These are phyloP conservation scores for Urochloa ruziziensis DNA, from an alignment of 176 grass and related monocot genomes.

Conservation along the genomic window DNA sequence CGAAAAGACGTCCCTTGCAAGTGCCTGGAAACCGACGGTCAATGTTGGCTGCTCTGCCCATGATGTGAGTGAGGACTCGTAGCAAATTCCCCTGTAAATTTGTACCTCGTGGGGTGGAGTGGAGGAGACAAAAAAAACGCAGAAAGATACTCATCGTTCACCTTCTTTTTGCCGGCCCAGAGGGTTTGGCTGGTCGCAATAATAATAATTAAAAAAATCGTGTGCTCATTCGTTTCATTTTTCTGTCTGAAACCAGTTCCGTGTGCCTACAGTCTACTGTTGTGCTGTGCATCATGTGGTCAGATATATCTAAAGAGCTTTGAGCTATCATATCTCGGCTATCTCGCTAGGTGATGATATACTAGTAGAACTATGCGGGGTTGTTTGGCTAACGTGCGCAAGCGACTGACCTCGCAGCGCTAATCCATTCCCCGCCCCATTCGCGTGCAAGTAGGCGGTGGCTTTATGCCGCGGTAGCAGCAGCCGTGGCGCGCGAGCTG, in stretches of 20 bases:
- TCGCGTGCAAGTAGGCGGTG: background rate
- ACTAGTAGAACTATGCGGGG: background rate
- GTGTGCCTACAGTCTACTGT: too few species aligned
- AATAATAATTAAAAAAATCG: too few species aligned
- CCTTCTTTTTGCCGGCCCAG: too few species aligned
- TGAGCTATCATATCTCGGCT: background rate
- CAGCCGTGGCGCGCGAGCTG: background rate
- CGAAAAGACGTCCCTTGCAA: background rate
- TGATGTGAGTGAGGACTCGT: background rate
- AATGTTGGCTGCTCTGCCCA: conserved; percentile 19
- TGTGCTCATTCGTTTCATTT: too few species aligned
- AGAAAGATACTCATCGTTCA: background rate
- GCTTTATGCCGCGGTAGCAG: background rate
- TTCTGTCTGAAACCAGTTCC: too few species aligned
- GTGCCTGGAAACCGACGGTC: background rate
- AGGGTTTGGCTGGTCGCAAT: too few species aligned
- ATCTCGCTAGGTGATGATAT: background rate
- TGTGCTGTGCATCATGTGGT: too few species aligned
- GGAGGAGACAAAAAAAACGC: background rate
- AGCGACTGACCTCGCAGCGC: background rate
- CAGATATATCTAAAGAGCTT: background rate
- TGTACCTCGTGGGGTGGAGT: background rate
- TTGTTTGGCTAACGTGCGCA: background rate
- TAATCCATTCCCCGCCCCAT: background rate
- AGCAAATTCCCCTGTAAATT: background rate